A percentile compares a stretch with the other conserved stretches of the same genome.
phyloP scores from a whole-genome alignment of 345 rosid species.

The Populus ilicifolia region DNA sequence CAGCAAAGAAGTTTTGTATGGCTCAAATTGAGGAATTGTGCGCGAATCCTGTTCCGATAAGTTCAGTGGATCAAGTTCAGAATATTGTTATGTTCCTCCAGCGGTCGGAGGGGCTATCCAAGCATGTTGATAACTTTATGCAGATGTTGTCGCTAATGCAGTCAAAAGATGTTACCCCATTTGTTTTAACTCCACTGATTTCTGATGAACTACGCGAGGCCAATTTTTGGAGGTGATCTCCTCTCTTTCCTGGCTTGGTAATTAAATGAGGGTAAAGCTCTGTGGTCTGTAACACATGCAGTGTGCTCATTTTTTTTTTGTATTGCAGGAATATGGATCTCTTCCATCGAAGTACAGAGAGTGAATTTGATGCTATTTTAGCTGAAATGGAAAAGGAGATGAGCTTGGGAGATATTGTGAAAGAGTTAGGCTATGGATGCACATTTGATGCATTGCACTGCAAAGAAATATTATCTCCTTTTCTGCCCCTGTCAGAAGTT shows the following conservation, averaged over 20 bases:
- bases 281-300: not conserved
- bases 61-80: conserved; percentile 69
- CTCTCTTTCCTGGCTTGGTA: not conserved
- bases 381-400: conserved; percentile 83
- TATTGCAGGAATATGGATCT: conserved; percentile 46
- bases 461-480: conserved; percentile 66
- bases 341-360: conserved; percentile 39
- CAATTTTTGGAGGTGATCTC: conserved; percentile 51
- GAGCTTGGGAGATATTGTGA: conserved; percentile 68
- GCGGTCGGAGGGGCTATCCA: conserved; percentile 61
- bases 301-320: conserved; percentile 7
- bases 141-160: conserved; percentile 61
- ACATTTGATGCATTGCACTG: conserved; percentile 66
- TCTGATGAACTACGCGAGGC: conserved; percentile 52
- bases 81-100: conserved; percentile 67
- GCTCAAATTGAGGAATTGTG: conserved; percentile 58
- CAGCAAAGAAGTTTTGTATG: conserved; percentile 71
- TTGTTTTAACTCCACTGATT: conserved; percentile 58
- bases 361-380: conserved; percentile 73
- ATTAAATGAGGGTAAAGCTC: not conserved
- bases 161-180: conserved; percentile 44
- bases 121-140: conserved; percentile 64
- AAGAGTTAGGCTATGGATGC: conserved; percentile 87
- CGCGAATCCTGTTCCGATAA: conserved; percentile 43
- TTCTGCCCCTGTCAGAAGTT: conserved; percentile 65